Percentiles rank a stretch among this genome's conserved stretches.
phyloP scores from a whole-genome alignment of 2,329 filamentous ascomycete species.

The Ceratocystis papillata region DNA sequence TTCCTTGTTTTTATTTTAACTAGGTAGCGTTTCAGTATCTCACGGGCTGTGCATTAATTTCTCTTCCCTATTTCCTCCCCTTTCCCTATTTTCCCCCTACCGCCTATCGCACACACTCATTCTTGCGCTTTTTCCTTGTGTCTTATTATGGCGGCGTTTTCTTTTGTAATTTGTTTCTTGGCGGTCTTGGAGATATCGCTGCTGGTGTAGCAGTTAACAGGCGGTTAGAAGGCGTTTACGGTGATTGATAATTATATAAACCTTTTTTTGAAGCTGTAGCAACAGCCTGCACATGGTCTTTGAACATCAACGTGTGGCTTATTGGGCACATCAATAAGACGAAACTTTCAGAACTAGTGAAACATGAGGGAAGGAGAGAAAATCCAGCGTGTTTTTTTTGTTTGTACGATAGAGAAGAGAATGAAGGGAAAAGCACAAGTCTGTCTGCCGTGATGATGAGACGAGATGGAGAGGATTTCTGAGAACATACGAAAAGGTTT shows the following conservation, averaged over 20 bases:
- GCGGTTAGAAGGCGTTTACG: neutral
- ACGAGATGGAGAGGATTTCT: too few relatives aligned
- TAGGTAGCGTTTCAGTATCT: neutral
- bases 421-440: too few relatives aligned
- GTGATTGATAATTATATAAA: slow-evolving; percentile 7
- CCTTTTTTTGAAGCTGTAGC: neutral
- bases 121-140: slow-evolving; percentile 5
- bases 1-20: neutral
- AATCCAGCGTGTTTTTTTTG: too few relatives aligned
- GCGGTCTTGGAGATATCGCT: slow-evolving; percentile 12
- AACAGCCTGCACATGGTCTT: neutral
- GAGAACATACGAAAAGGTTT: too few relatives aligned
- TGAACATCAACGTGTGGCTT: too few relatives aligned
- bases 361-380: too few relatives aligned
- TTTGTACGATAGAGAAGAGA: too few relatives aligned
- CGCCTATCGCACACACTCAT: neutral
- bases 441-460: too few relatives aligned
- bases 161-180: neutral
- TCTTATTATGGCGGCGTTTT: neutral
- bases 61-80: neutral
- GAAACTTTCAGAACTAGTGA: too few relatives aligned
- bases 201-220: neutral
- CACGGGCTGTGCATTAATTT: neutral
- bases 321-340: too few relatives aligned
- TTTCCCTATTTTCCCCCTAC: neutral